Conservation (phyloP, 768 basidiomycete species). For the Flagelloscypha sp. region DNA sequence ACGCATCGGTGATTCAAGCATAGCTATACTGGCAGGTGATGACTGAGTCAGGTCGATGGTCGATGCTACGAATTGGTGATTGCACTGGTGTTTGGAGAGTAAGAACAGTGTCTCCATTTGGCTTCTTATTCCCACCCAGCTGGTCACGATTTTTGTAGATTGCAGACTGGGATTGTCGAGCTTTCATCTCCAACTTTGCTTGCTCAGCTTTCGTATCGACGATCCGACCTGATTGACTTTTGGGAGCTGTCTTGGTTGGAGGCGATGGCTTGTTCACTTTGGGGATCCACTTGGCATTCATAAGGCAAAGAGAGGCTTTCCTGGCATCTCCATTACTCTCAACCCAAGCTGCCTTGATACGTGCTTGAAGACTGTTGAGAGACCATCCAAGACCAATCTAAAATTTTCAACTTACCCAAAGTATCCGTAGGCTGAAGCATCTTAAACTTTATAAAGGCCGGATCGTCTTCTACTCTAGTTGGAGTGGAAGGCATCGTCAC, state of each 20-base stretch:
- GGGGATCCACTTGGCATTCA: constrained; percentile 49
- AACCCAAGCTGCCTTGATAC: constrained; percentile 60
- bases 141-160: too few relatives aligned
- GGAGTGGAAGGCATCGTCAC: constrained; percentile 7
- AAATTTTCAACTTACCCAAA: too few relatives aligned
- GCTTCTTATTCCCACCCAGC: too few relatives aligned
- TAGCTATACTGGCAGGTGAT: constrained; percentile 25
- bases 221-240: too few relatives aligned
- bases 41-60: constrained; percentile 27
- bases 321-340: constrained; percentile 53
- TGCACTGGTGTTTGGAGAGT: constrained; percentile 19
- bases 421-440: constrained; percentile 54
- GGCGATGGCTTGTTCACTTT: too few relatives aligned
- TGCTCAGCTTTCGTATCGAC: too few relatives aligned
- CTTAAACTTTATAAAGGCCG: constrained; percentile 48
- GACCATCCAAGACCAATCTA: too few relatives aligned
- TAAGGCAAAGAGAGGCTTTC: constrained; percentile 49
- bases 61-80: constrained; percentile 29
- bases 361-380: constrained; percentile 19
- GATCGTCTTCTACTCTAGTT: constrained; percentile 19
- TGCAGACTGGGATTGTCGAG: too few relatives aligned
- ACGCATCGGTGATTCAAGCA: constrained; percentile 33
- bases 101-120: too few relatives aligned
- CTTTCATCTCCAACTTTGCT: too few relatives aligned
- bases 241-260: too few relatives aligned